Evolutionary conservation across 208 protist genomes (phyloP).

Genomic region (Spongospora subterranea): DNA sequence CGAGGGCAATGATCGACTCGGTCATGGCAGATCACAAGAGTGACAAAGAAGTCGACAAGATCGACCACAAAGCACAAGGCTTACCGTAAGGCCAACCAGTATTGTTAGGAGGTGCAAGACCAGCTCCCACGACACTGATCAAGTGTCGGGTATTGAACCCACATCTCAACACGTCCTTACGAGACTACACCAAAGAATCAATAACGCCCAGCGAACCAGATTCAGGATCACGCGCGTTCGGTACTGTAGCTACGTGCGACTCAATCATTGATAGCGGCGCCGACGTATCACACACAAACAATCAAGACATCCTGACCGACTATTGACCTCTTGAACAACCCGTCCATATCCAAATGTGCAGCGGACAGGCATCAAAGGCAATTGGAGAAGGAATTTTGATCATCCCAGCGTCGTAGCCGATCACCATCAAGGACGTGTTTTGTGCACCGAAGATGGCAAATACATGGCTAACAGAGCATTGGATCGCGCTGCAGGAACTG

Average conservation of each 20-base stretch:
- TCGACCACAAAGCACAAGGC: too few species aligned
- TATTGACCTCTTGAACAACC: background rate
- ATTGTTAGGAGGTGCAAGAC: background rate
- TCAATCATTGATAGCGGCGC: background rate
- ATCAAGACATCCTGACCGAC: background rate
- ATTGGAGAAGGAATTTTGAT: background rate
- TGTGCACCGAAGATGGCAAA: background rate
- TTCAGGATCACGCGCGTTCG: background rate
- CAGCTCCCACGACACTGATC: background rate
- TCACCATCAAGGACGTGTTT: background rate
- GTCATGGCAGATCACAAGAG: too few species aligned
- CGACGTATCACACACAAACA: background rate
- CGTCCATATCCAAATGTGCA: background rate
- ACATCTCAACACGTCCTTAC: background rate
- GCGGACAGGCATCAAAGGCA: background rate
- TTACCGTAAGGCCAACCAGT: background rate
- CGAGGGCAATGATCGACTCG: too few species aligned
- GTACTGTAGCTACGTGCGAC: background rate
- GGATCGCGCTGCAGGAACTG: too few species aligned
- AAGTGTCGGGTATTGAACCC: background rate
- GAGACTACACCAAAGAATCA: background rate
- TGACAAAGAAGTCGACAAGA: too few species aligned
- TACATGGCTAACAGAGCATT: background rate
- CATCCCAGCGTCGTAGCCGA: background rate
- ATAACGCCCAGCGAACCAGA: background rate